These are phyloP conservation scores for Fusarium longipes DNA, from an alignment of 2,329 filamentous ascomycete species.

Conservation along the genomic window DNA sequence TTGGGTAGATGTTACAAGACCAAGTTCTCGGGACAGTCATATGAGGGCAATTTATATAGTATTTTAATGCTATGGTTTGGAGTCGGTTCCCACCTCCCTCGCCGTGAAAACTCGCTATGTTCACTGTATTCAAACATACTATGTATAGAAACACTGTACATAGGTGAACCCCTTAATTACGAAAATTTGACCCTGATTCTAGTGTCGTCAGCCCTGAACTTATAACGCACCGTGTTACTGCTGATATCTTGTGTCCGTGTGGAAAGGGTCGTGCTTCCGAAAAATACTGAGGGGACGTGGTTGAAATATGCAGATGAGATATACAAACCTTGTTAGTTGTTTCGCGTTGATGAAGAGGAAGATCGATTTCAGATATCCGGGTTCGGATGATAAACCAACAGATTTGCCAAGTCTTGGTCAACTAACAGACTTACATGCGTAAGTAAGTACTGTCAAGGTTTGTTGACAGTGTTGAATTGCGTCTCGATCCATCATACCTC, in stretches of 20 bases:
- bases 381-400: conserved; percentile 11
- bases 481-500: neutral
- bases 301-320: neutral
- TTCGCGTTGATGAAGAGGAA: conserved; percentile 22
- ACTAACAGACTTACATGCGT: neutral
- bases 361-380: conserved; percentile 4
- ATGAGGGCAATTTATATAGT: too few species aligned
- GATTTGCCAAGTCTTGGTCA: neutral
- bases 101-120: neutral
- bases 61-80: neutral
- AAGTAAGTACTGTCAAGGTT: neutral
- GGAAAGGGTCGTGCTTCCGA: neutral
- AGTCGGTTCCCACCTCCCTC: neutral
- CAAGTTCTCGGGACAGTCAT: too few species aligned
- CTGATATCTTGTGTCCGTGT: neutral
- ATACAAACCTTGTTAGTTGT: conserved; percentile 18
- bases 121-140: conserved; percentile 7
- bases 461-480: neutral
- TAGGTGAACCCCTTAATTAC: neutral
- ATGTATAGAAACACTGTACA: conserved; percentile 13
- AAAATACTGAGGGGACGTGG: neutral
- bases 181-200: conserved; percentile 18
- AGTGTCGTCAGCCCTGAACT: conserved; percentile 34
- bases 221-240: conserved; percentile 12
- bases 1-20: neutral